phyloP scores from a whole-genome alignment of 1,284 basidiomycete genomes.

The Heterobasidion occidentale region DNA sequence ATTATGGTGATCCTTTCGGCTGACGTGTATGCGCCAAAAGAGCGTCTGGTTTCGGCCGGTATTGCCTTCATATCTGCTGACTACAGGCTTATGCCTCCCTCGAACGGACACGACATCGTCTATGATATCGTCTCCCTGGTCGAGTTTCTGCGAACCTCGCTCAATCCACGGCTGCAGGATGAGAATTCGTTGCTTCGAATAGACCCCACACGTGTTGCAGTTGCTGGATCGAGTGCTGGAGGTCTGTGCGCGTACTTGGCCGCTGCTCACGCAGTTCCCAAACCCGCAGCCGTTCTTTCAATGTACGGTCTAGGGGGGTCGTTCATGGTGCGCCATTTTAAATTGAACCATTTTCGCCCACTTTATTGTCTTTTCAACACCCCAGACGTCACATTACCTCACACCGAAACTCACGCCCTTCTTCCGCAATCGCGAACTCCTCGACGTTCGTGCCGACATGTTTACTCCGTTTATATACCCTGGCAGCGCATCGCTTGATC shows the following conservation, averaged over 20 bases:
- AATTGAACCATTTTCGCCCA: neutral
- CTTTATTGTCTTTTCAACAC: neutral
- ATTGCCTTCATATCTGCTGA: constrained; percentile 52
- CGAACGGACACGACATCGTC: constrained; percentile 48
- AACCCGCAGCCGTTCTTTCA: constrained; percentile 44
- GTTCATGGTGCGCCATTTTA: constrained; percentile 36
- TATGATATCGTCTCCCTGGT: constrained; percentile 50
- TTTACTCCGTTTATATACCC: constrained; percentile 26
- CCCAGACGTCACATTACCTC: constrained; percentile 31
- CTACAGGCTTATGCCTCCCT: constrained; percentile 50
- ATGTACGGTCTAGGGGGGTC: constrained; percentile 60
- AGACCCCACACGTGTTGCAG: constrained; percentile 38
- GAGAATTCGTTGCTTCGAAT: constrained; percentile 14
- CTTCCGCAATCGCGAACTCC: constrained; percentile 30
- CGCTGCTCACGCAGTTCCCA: constrained; percentile 41
- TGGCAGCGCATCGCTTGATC: constrained; percentile 16
- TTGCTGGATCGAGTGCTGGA: constrained; percentile 54
- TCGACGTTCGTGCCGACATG: constrained; percentile 19
- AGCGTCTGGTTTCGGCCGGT: constrained; percentile 34
- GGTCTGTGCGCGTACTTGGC: constrained; percentile 58
- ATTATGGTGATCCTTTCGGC: neutral
- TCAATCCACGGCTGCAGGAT: constrained; percentile 15
- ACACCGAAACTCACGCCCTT: constrained; percentile 29
- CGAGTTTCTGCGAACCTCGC: constrained; percentile 29
- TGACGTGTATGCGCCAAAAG: constrained; percentile 19